Evolutionary conservation across 2,329 filamentous ascomycete genomes (phyloP), one percentile per base, ranked within the genome.

Genomic region (Stagonosporopsis vannaccii): DNA sequence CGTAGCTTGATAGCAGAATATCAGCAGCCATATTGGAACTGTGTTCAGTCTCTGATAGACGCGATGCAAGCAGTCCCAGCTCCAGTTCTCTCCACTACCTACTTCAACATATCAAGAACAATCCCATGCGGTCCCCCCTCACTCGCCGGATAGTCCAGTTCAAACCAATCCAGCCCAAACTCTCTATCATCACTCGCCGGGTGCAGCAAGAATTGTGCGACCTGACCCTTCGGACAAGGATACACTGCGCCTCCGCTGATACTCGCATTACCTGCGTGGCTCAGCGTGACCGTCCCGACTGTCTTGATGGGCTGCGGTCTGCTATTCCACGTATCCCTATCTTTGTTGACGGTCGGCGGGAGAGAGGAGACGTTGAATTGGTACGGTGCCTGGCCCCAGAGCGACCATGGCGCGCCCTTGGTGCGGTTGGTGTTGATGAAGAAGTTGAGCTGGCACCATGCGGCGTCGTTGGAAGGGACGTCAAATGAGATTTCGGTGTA

Each of bases 401-500:
- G 56, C 1, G 23, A 32, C 52, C 64, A 61, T 0, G 71, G 70
- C 0, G 69, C 63, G 33, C 58, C 58, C 12, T 61, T 66, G 12
- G 17, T 13, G 9, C 58, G 32, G 36, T 65, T 53, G 1, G 51
- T 62, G 57, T 66, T 68, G 56, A 74, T 52, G 43, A 52, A 49
- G 55, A 75, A 73, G 15, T 60, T 56, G 9, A 75, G 51, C 17
- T 59, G 57, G 58, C 72, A 75, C 40, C 33, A 59, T 22, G 43
- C 40, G 19, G 67, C 70, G 17, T 41, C 46, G 43, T 67, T 70
- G 51, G 51, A 35, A 40, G 69, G 70, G 4, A 74, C 58, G 45
- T 75, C 72, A 58, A 73, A 75, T 36, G 62, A 66, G 47, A 73
- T 60, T 28, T 69, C 70, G n/a, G 70, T 70, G 62, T 51, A 54